Evolutionary conservation across 148 eudicot genomes (phyloP).

Genomic region (Selenicereus undatus): DNA sequence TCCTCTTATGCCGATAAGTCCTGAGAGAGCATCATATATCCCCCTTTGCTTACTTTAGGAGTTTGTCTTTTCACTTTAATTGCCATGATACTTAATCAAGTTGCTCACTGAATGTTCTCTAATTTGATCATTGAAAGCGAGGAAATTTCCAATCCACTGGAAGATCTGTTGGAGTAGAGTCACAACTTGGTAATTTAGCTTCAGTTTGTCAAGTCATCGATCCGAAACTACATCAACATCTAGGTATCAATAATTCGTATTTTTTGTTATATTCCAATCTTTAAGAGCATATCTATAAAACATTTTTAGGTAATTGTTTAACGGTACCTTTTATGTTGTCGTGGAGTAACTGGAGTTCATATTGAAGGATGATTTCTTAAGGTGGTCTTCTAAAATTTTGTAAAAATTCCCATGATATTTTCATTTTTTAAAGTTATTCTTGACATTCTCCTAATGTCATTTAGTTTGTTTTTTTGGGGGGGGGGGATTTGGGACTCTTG

Average conservation of each 20-base stretch:
- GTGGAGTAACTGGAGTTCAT: neutral
- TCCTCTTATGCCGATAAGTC: neutral
- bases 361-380: neutral
- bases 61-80: neutral
- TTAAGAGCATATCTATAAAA: neutral
- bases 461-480: no score
- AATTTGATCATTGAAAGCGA: constrained; percentile 56
- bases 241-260: constrained; percentile 45
- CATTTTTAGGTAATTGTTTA: neutral
- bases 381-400: neutral
- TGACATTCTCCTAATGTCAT: no score
- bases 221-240: constrained; percentile 97
- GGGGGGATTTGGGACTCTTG: no score
- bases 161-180: constrained; percentile 88
- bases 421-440: neutral
- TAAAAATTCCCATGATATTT: neutral
- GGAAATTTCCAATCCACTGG: constrained; percentile 94
- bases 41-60: neutral
- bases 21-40: no score
- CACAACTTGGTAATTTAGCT: constrained; percentile 80
- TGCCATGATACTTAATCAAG: constrained; percentile 11
- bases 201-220: constrained; percentile 84
- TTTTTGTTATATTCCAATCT: neutral
- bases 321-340: no score
- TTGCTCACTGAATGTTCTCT: constrained; percentile 33